Evolutionary conservation across 2,329 filamentous ascomycete genomes (phyloP), one percentile per base, ranked within the genome.

Genomic region (Pseudogymnoascus sp.): DNA sequence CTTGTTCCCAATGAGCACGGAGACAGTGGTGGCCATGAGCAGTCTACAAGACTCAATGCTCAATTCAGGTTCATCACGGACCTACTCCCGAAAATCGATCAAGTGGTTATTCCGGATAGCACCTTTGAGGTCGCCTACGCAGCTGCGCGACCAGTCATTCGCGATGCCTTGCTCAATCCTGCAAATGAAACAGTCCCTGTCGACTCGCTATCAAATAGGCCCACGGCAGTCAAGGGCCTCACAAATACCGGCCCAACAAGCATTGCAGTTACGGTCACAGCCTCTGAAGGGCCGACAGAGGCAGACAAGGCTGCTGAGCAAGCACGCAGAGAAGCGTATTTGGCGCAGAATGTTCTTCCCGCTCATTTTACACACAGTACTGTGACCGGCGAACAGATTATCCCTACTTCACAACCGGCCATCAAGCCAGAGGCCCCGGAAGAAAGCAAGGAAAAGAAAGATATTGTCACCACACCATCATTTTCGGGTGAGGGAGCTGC

Each of bases 31-130:
- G 89, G 88, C 7, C 86, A 89, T 66, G 87, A 91, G 74, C 84
- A 88, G 69, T 87, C 87, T 57, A 89, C 87, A 21, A 82, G 86
- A 57, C 79, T 95, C 70, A 93, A 93, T 75, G 85, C 86, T 69
- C 88, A 93, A 73, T 87, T 93, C 75, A 87, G 86, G 69, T 90
- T 90, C 70, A 86, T 95, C 68, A 88, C 89, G 64, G 85, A 89
- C 64, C 80, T 92, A 62, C 79, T 96, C 67, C 88, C 88, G 63
- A 83, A 88, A 71, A 90, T 96, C 65, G 91, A 95, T 72, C 80
- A 83, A n/a, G 81, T 87, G 5, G 79, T 85, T 39, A 85, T 96
- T 5, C 90, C 90, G 1, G 87, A 87, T 67, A 88, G 89, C 71
- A 87, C 84, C 67, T 91, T 91, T 68, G 87, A 91, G 60, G 80